phyloP scores from a whole-genome alignment of 768 basidiomycete species.

The Cyclocybe aegerita region DNA sequence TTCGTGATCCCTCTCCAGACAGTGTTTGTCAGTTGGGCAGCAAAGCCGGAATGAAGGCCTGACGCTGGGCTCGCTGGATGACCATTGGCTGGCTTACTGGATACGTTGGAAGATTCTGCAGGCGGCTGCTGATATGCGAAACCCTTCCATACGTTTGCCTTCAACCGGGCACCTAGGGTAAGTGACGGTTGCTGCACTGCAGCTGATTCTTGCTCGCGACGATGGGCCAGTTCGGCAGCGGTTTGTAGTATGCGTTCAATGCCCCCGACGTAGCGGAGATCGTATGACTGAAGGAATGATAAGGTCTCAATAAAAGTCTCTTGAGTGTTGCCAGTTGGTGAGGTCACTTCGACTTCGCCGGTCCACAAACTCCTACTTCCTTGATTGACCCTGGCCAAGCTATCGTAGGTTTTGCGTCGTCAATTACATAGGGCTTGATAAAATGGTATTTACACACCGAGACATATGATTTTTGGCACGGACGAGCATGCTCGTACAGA shows the following conservation, averaged over 20 bases:
- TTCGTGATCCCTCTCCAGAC: slow-evolving; percentile 80
- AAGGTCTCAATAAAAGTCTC: slow-evolving; percentile 71
- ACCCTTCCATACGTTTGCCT: slow-evolving; percentile 65
- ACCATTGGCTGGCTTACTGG: slow-evolving; percentile 33
- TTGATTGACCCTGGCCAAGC: slow-evolving; percentile 49
- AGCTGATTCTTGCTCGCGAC: slow-evolving; percentile 42
- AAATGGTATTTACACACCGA: slow-evolving; percentile 36
- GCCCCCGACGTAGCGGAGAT: slow-evolving; percentile 64
- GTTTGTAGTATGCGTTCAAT: slow-evolving; percentile 70
- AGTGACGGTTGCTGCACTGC: slow-evolving; percentile 29
- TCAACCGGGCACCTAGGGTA: slow-evolving; percentile 56
- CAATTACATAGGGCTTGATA: background rate
- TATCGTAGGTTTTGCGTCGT: slow-evolving; percentile 22
- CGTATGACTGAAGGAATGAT: slow-evolving; percentile 63
- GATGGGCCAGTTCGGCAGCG: slow-evolving; percentile 57
- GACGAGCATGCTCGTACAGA: slow-evolving; percentile 70
- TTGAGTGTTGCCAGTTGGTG: slow-evolving; percentile 50
- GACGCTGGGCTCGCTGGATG: slow-evolving; percentile 31
- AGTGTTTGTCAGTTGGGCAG: slow-evolving; percentile 53
- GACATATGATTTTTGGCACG: slow-evolving; percentile 53
- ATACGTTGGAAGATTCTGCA: slow-evolving; percentile 31
- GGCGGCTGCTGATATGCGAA: slow-evolving; percentile 53
- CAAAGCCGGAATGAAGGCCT: slow-evolving; percentile 7
- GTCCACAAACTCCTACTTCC: slow-evolving; percentile 54
- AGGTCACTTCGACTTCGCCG: slow-evolving; percentile 40